Base-by-base conservation (phyloP, 306 rosid genomes). In the Psophocarpus tetragonolobus region DNA sequence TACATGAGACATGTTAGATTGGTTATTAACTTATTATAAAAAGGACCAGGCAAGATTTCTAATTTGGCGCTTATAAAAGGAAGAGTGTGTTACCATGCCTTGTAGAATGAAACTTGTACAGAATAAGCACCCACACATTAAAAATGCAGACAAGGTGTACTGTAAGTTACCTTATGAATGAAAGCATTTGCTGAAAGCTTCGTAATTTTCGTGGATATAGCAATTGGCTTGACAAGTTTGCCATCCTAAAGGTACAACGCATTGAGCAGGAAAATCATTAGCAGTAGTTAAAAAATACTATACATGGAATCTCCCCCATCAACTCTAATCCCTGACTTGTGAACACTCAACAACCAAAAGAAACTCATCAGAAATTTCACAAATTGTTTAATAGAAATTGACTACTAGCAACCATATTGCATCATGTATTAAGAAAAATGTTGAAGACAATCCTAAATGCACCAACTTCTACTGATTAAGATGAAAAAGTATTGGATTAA, bases 171-270 rank as follows among this genome's bases (percentile, higher is more conserved):
- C 99, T 92, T 90, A 1, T 75, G 79, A 79, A 77, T 89, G 85
- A 85, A 96, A 84, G 80, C 82, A 81, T 91, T 93, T 30, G 83
- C 80, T 13, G 94, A 88, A 69, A 87, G 82, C 89, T 81, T 96
- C 24, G 67, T 77, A 81, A 90, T 83, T 83, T 77, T 86, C 5
- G 83, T 51, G 11, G 91, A 75, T 39, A 85, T 45, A 76, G 76
- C 64, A 75, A 77, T 80, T 71, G 87, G 87, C 80, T 84, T 86
- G 65, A 62, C 84, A 54, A 8, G 79, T 75, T 75, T 81, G 53
- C 81, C 92, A 53, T 80, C 94, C 99, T 96, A 79, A 67, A 77
- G 66, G 68, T 47, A 79, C 76, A 77, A 56, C 77, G 75, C 24
- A 15, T 72, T 41, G 17, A 75, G 53, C 81, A 72, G 67, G 41